Percentiles rank a stretch among this genome's conserved stretches.
phyloP scores from a whole-genome alignment of 1,284 basidiomycete genomes.

The Puccinia brachypodii region DNA sequence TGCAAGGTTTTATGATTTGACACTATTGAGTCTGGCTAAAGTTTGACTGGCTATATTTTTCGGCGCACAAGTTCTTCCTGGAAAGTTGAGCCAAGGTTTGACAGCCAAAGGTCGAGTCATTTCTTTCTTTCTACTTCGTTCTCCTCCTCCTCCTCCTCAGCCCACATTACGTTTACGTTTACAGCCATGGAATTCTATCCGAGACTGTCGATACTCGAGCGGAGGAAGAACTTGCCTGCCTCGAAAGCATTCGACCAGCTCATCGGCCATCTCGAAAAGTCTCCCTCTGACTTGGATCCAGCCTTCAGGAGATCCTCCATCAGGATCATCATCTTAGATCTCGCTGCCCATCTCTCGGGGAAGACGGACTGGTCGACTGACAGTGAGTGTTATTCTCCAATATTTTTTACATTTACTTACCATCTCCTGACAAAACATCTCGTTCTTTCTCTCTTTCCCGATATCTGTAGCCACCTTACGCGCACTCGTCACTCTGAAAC shows the following conservation, averaged over 20 bases:
- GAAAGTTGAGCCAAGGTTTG: too few relatives aligned
- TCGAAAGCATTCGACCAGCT: slow-evolving; percentile 22
- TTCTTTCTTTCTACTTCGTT: too few relatives aligned
- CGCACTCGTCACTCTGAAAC: slow-evolving; percentile 18
- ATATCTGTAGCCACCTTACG: slow-evolving; percentile 1
- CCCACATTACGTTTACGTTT: too few relatives aligned
- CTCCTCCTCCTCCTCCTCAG: too few relatives aligned
- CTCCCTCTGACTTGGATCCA: slow-evolving; percentile 6
- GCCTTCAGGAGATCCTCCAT: slow-evolving; percentile 27
- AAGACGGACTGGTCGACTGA: slow-evolving; percentile 36
- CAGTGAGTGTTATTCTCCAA: neutral
- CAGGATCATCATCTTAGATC: slow-evolving; percentile 31
- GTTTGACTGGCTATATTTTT: too few relatives aligned
- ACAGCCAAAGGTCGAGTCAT: too few relatives aligned
- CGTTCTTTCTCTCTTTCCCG: neutral
- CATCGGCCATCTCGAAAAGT: neutral
- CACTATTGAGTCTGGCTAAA: too few relatives aligned
- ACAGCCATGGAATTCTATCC: too few relatives aligned
- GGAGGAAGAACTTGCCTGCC: slow-evolving; percentile 11
- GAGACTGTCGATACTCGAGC: neutral
- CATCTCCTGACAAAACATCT: too few relatives aligned
- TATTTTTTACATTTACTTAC: neutral
- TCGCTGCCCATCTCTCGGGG: slow-evolving; percentile 22
- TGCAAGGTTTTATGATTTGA: too few relatives aligned
- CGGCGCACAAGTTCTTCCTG: too few relatives aligned